Evolutionary conservation across 257 asterid species (phyloP), one percentile per base, ranked within the genome.

Genomic region (Anisodus acutangulus): DNA sequence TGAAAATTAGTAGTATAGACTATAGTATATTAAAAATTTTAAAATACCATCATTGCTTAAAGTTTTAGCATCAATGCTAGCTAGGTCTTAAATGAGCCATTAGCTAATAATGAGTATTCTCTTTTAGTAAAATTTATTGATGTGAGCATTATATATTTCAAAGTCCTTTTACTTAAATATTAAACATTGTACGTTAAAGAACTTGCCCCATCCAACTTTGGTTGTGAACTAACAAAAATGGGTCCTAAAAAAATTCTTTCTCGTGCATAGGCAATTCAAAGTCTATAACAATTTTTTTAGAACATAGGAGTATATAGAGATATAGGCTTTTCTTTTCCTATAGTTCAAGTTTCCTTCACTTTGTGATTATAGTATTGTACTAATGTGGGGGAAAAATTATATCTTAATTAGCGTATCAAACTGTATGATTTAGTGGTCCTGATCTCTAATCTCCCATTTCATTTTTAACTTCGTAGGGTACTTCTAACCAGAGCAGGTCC

Each of bases 401-500:
- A 83, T 59, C 37, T 86, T 87, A 82, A 85, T 88, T 81, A 58
- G 71, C 82, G 78, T 84, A 86, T 87, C 90, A 84, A 83, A 84
- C 85, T 89, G 80, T 87, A 88, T 90, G 93, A 90, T 91, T 90
- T 79, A 71, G 92, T 91, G 95, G 95, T 89, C 95, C 93, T 89
- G 11, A 41, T 69, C 43, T 81, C 83, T 60, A 82, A 31, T 60
- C 88, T 60, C 82, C 64, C 35, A 12, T 53, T 76, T 76, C 5
- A 49, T 76, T 53, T 76, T 76, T 51, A 76, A 76, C 63, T 53
- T 53, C 64, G 45, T 3, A 41, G 45, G 45, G 45, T 3, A 8
- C 35, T 31, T 31, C 35, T 31, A 31, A 31, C 35, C 35, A 1
- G 31, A 5, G 22, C 3, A 7, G 49, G 17, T 67, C 17, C 11